Evolutionary conservation across 768 basidiomycete genomes (phyloP).

Genomic region (Phlebiopsis flavidoalba): DNA sequence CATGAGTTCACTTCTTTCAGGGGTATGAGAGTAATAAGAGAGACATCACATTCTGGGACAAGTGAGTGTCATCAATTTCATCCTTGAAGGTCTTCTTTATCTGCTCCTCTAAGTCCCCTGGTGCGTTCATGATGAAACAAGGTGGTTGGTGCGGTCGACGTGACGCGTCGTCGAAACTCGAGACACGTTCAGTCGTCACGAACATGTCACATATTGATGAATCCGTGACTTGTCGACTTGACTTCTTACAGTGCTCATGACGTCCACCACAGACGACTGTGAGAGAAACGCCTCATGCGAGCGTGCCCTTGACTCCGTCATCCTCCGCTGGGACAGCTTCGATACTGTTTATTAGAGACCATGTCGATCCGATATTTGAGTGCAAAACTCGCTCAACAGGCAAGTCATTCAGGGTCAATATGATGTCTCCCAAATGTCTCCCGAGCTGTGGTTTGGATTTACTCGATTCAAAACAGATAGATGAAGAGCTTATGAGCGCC

Average conservation of each 20-base stretch:
- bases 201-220: not conserved
- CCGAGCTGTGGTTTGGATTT: not conserved
- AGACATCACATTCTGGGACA: no score
- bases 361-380: constrained; percentile 65
- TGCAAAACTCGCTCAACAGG: constrained; percentile 74
- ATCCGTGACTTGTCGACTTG: not conserved
- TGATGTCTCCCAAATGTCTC: no score
- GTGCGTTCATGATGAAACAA: not conserved
- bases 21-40: no score
- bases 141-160: not conserved
- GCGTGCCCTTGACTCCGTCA: no score
- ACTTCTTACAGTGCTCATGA: not conserved
- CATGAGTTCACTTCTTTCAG: no score
- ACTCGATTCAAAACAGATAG: not conserved
- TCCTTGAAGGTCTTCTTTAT: not conserved
- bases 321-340: not conserved
- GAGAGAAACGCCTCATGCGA: not conserved
- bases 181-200: not conserved
- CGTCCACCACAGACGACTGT: not conserved
- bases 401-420: constrained; percentile 17
- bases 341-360: not conserved
- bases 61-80: not conserved
- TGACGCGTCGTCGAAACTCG: constrained; percentile 9
- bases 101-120: not conserved
- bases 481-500: constrained; percentile 61